phyloP scores from a whole-genome alignment of 2,329 filamentous ascomycete genomes.

The Calycina herbarum region DNA sequence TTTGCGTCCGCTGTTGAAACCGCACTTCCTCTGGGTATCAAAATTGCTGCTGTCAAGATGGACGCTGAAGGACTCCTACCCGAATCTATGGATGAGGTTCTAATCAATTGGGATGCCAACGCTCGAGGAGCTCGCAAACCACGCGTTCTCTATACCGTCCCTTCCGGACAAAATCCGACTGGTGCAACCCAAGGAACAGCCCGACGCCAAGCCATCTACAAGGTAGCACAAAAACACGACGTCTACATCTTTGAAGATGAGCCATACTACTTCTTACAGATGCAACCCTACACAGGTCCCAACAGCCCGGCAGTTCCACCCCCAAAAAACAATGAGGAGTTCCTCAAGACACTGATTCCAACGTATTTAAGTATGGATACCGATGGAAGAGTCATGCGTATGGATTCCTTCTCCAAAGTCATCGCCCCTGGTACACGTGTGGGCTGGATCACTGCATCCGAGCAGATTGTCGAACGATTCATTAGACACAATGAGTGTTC shows the following conservation, averaged over 20 bases:
- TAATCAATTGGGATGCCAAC: slow-evolving; percentile 64
- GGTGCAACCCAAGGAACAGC: slow-evolving; percentile 65
- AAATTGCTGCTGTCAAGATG: slow-evolving; percentile 61
- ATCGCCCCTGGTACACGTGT: slow-evolving; percentile 77
- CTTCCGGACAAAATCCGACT: slow-evolving; percentile 73
- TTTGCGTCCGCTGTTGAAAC: slow-evolving; percentile 74
- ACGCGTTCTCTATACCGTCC: slow-evolving; percentile 68
- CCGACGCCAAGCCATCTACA: slow-evolving; percentile 63
- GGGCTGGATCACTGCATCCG: slow-evolving; percentile 87
- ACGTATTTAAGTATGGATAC: slow-evolving; percentile 77
- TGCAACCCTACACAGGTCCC: slow-evolving; percentile 54
- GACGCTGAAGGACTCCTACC: slow-evolving; percentile 67
- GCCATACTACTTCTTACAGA: slow-evolving; percentile 74
- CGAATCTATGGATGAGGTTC: slow-evolving; percentile 59
- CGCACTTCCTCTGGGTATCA: slow-evolving; percentile 61
- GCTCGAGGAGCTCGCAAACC: slow-evolving; percentile 62
- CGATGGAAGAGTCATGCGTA: slow-evolving; percentile 83
- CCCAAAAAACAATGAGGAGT: slow-evolving; percentile 66
- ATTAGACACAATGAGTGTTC: slow-evolving; percentile 79
- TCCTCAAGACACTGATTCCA: slow-evolving; percentile 71
- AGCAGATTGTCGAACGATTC: slow-evolving; percentile 81
- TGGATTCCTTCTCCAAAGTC: slow-evolving; percentile 94
- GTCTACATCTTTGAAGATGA: slow-evolving; percentile 72
- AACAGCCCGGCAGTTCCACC: slow-evolving; percentile 48
- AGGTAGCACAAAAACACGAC: slow-evolving; percentile 69